Base-by-base conservation (phyloP, 306 rosid genomes). In the Comarum palustre region DNA sequence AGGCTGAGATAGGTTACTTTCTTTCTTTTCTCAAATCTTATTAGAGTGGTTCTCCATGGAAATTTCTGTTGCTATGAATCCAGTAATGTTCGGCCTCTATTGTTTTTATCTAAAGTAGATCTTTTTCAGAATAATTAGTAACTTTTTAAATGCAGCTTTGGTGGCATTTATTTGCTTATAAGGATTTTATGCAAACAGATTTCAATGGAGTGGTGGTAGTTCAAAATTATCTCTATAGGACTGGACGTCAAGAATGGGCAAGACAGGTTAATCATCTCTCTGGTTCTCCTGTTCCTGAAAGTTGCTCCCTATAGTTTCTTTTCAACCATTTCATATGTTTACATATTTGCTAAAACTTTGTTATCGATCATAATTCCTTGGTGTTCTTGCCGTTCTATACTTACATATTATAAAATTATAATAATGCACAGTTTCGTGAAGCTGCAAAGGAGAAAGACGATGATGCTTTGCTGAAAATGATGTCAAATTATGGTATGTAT, bases 1-100 rank as follows among this genome's bases (percentile, higher is more conserved):
- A 95, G 79, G 99, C 97, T 57, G 99, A 95, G 86, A 92, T 95
- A 88, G 97, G 99, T 95, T 39, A 75, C 31, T 45, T 58, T 77
- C 78, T 38, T 45, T 45, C 32, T 46, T 66, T 78, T 74, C 58
- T 42, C 58, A 67, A 64, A 48, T 77, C 45, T 50, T 72, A 3
- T 68, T 59, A 69, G 24, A 63, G 43, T 60, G 19, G n/a, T 17
- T 73, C 51, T 66, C 43, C n/a, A 73, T 81, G 57, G 38, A 32
- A 41, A 20, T 20, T 0, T 4, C 9, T 36, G n/a, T 16, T 27
- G 13, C 29, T 8, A 19, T 41, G 15, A 39, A 58, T 38, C 19
- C 19, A 39, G 4, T 54, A 17, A 14, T 71, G 31, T 51, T 70
- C 10, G 22, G 9, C 42, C 3, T 41, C 25, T 39, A 36, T 24